Percentiles rank a stretch among this genome's conserved stretches.
Conservation (phyloP, 306 rosid genomes). For the Trifolium repens region DNA sequence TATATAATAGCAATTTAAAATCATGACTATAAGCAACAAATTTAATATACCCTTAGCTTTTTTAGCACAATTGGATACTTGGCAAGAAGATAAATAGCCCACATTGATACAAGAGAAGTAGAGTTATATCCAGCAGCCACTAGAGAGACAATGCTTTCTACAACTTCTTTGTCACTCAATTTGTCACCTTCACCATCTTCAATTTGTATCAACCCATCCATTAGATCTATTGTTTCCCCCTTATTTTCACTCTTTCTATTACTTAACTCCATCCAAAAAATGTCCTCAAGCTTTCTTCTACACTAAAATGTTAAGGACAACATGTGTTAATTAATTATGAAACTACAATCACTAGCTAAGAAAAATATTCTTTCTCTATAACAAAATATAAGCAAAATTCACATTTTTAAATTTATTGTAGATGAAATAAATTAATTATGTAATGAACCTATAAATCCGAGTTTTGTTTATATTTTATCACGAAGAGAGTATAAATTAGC, state of each 20-base stretch:
- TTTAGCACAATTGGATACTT: constrained; percentile 47
- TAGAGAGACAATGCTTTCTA: constrained; percentile 52
- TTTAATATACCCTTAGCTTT: constrained; percentile 38
- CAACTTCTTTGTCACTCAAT: constrained; percentile 49
- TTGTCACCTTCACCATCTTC: constrained; percentile 47
- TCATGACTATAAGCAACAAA: background rate
- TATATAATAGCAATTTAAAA: background rate
- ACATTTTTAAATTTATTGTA: too few relatives aligned
- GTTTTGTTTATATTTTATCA: too few relatives aligned
- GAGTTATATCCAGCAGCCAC: constrained; percentile 45
- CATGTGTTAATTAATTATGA: background rate
- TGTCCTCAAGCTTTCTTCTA: constrained; percentile 46
- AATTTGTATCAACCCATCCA: constrained; percentile 58
- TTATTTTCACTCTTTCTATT: constrained; percentile 39
- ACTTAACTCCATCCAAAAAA: constrained; percentile 50
- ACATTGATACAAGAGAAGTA: constrained; percentile 39
- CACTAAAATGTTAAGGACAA: constrained; percentile 28
- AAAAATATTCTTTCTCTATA: too few relatives aligned
- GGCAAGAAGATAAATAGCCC: constrained; percentile 53
- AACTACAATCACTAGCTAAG: background rate
- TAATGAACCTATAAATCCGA: too few relatives aligned
- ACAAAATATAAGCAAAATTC: too few relatives aligned
- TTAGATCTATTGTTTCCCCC: constrained; percentile 38
- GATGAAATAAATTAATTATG: too few relatives aligned
- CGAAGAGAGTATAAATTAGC: too few relatives aligned